These are phyloP conservation scores for Candida gigantensis DNA, from an alignment of 1,139 yeast species.

Conservation along the genomic window DNA sequence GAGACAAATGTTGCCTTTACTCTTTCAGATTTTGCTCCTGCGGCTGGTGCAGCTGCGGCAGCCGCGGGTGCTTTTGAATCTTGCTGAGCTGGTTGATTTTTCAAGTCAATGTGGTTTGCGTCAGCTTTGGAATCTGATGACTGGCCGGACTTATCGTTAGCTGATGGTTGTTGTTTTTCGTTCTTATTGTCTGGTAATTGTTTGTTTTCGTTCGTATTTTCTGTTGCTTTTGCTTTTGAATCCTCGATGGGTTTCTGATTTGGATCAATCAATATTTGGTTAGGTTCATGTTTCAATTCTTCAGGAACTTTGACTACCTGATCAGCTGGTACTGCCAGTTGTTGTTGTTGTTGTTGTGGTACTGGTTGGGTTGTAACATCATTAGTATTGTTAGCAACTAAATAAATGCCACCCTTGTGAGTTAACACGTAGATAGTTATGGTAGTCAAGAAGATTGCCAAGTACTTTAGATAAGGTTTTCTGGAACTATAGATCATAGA, in stretches of 20 bases:
- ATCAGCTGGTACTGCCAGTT: constrained; percentile 1
- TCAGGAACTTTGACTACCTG: constrained; percentile 9
- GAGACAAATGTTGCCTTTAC: constrained; percentile 66
- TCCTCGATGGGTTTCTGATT: constrained; percentile 5
- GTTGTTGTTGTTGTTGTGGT: constrained; percentile 6
- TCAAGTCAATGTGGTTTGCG: too few species aligned
- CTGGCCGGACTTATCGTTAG: too few species aligned
- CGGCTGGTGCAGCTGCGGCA: too few species aligned
- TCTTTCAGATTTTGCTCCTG: constrained; percentile 20
- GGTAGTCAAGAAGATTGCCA: constrained; percentile 11
- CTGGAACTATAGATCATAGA: constrained; percentile 8
- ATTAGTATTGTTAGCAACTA: neutral
- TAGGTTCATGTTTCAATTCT: constrained; percentile 5
- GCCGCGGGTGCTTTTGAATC: neutral
- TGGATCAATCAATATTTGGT: constrained; percentile 3
- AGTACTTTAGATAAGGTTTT: constrained; percentile 13
- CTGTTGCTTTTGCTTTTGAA: constrained; percentile 1
- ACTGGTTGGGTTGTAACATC: constrained; percentile 1
- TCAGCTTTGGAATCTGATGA: too few species aligned
- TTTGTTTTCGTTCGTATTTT: neutral
- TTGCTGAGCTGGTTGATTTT: neutral
- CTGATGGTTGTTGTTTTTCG: too few species aligned
- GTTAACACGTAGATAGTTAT: constrained; percentile 11
- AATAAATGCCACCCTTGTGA: constrained; percentile 2
- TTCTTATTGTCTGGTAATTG: too few species aligned